These are phyloP conservation scores for Phytophthora capsici DNA, from an alignment of 352 stramenopile species.

Conservation along the genomic window DNA sequence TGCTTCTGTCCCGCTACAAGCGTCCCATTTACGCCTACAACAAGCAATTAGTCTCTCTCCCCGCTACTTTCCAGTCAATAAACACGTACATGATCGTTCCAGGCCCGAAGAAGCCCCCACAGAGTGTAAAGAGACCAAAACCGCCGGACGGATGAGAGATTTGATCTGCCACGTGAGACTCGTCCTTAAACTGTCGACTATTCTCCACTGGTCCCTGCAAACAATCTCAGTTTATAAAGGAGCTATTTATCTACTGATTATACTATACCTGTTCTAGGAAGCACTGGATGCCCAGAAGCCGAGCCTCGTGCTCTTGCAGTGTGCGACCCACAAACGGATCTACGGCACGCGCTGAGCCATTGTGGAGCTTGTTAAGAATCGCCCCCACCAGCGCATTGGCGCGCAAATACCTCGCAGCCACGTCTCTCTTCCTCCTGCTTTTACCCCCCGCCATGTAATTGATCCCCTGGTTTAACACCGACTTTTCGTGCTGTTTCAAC, in stretches of 20 bases:
- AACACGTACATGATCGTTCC: constrained; percentile 64
- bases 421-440: constrained; percentile 1
- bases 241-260: too few relatives aligned
- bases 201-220: constrained; percentile 59
- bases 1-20: constrained; percentile 44
- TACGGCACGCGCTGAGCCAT: constrained; percentile 68
- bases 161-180: constrained; percentile 14
- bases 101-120: constrained; percentile 54
- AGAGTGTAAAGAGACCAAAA: constrained; percentile 50
- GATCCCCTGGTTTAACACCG: too few relatives aligned
- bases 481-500: too few relatives aligned
- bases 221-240: constrained; percentile 8
- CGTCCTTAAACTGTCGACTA: constrained; percentile 47
- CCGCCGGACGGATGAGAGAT: constrained; percentile 6
- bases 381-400: constrained; percentile 59
- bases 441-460: background rate
- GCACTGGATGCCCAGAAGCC: constrained; percentile 74
- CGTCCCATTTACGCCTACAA: constrained; percentile 69
- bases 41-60: background rate
- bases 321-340: constrained; percentile 67
- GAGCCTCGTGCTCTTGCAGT: constrained; percentile 59
- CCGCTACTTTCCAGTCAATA: background rate
- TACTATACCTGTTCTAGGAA: constrained; percentile 60
- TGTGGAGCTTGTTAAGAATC: constrained; percentile 81
- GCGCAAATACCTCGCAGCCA: constrained; percentile 46